These are phyloP conservation scores for Nakazawaea ishiwadae DNA, from an alignment of 805 yeast species.

Conservation along the genomic window DNA sequence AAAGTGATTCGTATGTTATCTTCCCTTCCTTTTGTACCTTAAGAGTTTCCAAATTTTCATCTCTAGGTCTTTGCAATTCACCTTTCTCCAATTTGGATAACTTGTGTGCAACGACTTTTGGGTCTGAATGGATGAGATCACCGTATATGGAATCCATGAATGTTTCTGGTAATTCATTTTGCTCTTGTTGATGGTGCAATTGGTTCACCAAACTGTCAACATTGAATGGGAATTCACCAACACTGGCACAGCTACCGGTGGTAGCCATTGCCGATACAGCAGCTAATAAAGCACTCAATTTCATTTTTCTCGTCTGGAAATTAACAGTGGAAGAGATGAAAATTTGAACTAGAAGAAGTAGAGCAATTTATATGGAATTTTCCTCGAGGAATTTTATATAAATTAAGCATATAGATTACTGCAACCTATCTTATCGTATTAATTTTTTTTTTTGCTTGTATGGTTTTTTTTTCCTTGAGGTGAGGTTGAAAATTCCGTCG, in stretches of 20 bases:
- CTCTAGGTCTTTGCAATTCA: slow-evolving; percentile 3
- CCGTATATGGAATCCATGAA: slow-evolving; percentile 24
- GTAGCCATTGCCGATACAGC: background rate
- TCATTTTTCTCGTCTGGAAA: background rate
- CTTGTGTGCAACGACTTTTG: slow-evolving; percentile 12
- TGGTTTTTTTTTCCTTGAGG: too few relatives aligned
- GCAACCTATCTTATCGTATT: too few relatives aligned
- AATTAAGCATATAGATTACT: too few relatives aligned
- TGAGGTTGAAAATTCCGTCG: too few relatives aligned
- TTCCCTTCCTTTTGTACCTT: background rate
- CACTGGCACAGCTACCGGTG: slow-evolving; percentile 1
- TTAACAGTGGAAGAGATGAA: too few relatives aligned
- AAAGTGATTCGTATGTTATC: slow-evolving; percentile 1
- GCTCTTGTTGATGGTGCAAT: background rate
- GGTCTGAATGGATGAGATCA: slow-evolving; percentile 15
- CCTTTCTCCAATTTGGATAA: slow-evolving; percentile 12
- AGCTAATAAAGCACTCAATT: background rate
- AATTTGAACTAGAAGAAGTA: too few relatives aligned
- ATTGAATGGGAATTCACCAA: slow-evolving; percentile 1
- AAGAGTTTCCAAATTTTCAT: background rate
- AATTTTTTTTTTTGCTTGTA: too few relatives aligned
- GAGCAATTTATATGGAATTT: too few relatives aligned
- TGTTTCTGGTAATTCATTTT: slow-evolving; percentile 9
- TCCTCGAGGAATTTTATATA: too few relatives aligned
- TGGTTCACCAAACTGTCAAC: background rate